Evolutionary conservation across 139 green algal species (phyloP).

Genomic region (Asterochloris sp.): DNA sequence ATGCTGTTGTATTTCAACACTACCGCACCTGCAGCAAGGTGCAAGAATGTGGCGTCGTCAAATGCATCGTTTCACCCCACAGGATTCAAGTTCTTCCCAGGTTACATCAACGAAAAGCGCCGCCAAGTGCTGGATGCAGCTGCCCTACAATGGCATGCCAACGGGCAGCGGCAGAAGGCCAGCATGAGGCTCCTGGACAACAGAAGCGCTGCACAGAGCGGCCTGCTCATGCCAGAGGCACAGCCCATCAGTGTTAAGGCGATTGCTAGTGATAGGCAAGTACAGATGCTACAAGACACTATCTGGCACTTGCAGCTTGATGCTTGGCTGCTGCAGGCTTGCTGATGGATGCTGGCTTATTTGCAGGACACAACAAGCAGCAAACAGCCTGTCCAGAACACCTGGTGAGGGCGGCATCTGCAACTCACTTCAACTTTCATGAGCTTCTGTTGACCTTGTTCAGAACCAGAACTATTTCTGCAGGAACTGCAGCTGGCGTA

Average conservation of each 20-base stretch:
- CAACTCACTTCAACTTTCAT: too few species aligned
- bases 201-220: neutral
- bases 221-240: neutral
- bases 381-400: neutral
- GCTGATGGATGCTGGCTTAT: too few species aligned
- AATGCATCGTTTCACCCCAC: neutral
- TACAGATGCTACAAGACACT: too few species aligned
- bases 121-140: constrained; percentile 51
- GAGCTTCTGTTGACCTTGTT: too few species aligned
- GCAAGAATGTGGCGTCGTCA: neutral
- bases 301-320: neutral
- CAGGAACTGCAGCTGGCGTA: constrained; percentile 3
- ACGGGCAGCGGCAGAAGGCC: constrained; percentile 38
- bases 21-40: neutral
- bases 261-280: too few species aligned
- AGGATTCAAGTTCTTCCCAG: constrained; percentile 68
- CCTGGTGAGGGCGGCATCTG: too few species aligned
- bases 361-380: neutral
- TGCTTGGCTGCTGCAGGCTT: neutral
- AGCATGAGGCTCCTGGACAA: constrained; percentile 11
- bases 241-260: too few species aligned
- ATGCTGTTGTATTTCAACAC: neutral
- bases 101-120: constrained; percentile 37
- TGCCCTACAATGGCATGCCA: constrained; percentile 46
- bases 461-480: neutral